These are phyloP conservation scores for Gaeumannomyces tritici DNA, from an alignment of 2,329 filamentous ascomycete species.

Conservation along the genomic window DNA sequence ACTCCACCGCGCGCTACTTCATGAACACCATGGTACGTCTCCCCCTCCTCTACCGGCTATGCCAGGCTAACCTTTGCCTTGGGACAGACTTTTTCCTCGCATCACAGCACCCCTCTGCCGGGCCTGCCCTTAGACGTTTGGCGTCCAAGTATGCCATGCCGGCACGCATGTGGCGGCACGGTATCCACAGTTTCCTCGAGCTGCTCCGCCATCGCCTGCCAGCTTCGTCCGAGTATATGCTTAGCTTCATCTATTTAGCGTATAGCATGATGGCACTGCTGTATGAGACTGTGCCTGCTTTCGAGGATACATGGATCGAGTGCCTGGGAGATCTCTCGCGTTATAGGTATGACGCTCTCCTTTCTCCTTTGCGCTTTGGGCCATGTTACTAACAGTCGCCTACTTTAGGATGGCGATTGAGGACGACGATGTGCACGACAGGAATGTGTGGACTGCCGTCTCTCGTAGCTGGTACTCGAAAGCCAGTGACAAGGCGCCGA, in stretches of 20 bases:
- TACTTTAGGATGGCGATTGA: constrained; percentile 75
- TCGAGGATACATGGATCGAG: constrained; percentile 87
- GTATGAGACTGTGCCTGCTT: constrained; percentile 74
- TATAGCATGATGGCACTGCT: constrained; percentile 86
- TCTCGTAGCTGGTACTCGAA: constrained; percentile 77
- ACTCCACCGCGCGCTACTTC: constrained; percentile 68
- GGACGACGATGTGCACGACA: constrained; percentile 63
- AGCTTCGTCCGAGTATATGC: constrained; percentile 74
- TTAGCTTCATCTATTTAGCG: constrained; percentile 78
- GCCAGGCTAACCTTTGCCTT: background rate
- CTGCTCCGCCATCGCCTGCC: constrained; percentile 66
- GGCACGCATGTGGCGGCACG: constrained; percentile 87
- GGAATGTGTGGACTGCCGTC: constrained; percentile 74
- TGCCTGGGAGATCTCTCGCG: constrained; percentile 79
- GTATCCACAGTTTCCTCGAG: constrained; percentile 79
- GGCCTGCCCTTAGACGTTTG: constrained; percentile 53
- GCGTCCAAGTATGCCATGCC: constrained; percentile 85
- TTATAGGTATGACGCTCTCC: constrained; percentile 36
- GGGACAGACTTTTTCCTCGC: constrained; percentile 64
- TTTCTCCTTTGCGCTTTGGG: too few relatives aligned
- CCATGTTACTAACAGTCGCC: background rate
- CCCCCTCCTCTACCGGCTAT: background rate
- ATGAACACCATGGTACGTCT: constrained; percentile 60
- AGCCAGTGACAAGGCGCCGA: constrained; percentile 67
- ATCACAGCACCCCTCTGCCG: constrained; percentile 75